Evolutionary conservation across 768 basidiomycete species (phyloP).

Genomic region (Pisolithus tinctorius): DNA sequence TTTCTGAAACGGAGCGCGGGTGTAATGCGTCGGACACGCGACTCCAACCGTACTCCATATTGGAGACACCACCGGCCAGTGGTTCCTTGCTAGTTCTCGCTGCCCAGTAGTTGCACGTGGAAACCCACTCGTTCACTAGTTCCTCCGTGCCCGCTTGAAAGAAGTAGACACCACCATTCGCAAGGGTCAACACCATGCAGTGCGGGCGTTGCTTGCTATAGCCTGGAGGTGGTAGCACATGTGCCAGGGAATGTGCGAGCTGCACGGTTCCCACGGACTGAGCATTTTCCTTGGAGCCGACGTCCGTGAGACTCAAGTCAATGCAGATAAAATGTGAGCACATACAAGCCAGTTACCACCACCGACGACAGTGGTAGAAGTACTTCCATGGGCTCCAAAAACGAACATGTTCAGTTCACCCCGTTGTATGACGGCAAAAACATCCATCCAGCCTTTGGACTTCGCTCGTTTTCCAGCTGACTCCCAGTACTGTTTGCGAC

Average conservation of each 20-base stretch:
- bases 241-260: slow-evolving; percentile 83
- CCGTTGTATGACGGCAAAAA: slow-evolving; percentile 92
- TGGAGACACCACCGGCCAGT: slow-evolving; percentile 90
- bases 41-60: slow-evolving; percentile 99
- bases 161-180: slow-evolving; percentile 90
- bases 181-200: slow-evolving; percentile 89
- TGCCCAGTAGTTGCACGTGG: slow-evolving; percentile 99
- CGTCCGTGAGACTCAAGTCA: slow-evolving; percentile 7
- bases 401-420: slow-evolving; percentile 95
- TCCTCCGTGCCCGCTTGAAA: slow-evolving; percentile 99
- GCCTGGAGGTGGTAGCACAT: slow-evolving; percentile 83
- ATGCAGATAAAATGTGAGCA: slow-evolving; percentile 13
- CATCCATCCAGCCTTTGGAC: slow-evolving; percentile 89
- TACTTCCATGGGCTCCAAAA: slow-evolving; percentile 74
- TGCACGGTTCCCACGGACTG: slow-evolving; percentile 73
- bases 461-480: slow-evolving; percentile 73
- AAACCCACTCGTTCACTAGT: slow-evolving; percentile 98
- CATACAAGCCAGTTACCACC: slow-evolving; percentile 98
- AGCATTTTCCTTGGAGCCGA: slow-evolving; percentile 65
- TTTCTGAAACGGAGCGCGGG: slow-evolving; percentile 51
- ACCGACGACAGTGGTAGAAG: slow-evolving; percentile 64
- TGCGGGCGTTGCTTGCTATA: slow-evolving; percentile 87
- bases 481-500: slow-evolving; percentile 94
- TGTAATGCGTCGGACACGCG: slow-evolving; percentile 55
- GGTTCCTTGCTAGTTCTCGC: slow-evolving; percentile 94